phyloP scores from a whole-genome alignment of 2,329 filamentous ascomycete species.

The Scytalidium lignicola region DNA sequence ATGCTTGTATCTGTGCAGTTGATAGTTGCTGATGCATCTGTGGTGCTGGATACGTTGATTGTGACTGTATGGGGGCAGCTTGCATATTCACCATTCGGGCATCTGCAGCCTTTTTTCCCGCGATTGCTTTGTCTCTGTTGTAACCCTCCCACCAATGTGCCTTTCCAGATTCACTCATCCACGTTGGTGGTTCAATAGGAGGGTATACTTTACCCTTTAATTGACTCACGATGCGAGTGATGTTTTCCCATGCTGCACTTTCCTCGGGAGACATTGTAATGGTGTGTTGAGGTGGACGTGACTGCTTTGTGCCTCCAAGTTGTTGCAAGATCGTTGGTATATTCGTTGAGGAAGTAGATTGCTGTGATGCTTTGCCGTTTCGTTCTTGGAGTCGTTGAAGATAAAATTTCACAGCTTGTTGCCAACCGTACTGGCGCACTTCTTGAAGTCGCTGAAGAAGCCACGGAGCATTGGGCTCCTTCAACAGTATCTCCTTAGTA shows the following conservation, averaged over 20 bases:
- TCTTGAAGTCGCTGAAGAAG: conserved; percentile 23
- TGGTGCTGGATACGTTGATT: conserved; percentile 23
- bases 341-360: conserved; percentile 8
- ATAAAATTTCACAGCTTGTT: conserved; percentile 18
- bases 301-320: conserved; percentile 6
- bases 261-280: conserved; percentile 10
- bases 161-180: conserved; percentile 42
- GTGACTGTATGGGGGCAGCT: conserved; percentile 17
- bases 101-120: conserved; percentile 34
- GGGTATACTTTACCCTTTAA: conserved; percentile 44
- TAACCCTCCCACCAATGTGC: conserved; percentile 50
- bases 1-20: conserved; percentile 10
- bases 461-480: conserved; percentile 21
- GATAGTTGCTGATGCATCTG: conserved; percentile 13
- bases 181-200: conserved; percentile 45
- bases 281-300: not conserved
- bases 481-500: conserved; percentile 7
- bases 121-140: conserved; percentile 31
- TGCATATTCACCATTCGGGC: conserved; percentile 25
- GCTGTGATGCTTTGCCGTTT: conserved; percentile 2
- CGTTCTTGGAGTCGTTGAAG: conserved; percentile 12
- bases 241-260: conserved; percentile 12
- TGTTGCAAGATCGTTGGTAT: conserved; percentile 13
- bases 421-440: conserved; percentile 23
- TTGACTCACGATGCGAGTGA: conserved; percentile 25